A percentile compares a stretch with the other conserved stretches of the same genome.
phyloP scores from a whole-genome alignment of 768 basidiomycete species.

The Nidularia sp. region DNA sequence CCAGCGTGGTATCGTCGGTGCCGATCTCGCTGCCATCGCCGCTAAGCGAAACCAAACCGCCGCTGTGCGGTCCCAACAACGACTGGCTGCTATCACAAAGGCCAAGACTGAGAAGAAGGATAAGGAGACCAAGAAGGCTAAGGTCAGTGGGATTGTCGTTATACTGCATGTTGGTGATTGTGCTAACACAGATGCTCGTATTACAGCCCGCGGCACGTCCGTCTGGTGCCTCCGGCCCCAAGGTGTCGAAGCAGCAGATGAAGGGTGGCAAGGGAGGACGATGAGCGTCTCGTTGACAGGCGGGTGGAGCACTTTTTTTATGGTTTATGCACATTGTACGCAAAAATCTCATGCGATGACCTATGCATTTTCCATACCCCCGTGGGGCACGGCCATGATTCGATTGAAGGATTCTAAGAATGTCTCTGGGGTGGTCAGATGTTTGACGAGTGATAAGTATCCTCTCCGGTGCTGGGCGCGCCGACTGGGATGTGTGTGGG shows the following conservation, averaged over 20 bases:
- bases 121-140: conserved; percentile 88
- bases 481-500: too few species aligned
- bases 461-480: too few species aligned
- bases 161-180: not conserved
- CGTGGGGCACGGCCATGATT: too few species aligned
- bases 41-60: conserved; percentile 92
- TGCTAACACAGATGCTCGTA: conserved; percentile 3
- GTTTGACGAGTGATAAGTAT: too few species aligned
- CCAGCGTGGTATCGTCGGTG: conserved; percentile 97
- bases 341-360: conserved; percentile 19
- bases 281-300: conserved; percentile 30
- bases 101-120: conserved; percentile 97
- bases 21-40: conserved; percentile 86
- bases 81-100: conserved; percentile 84
- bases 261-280: conserved; percentile 84
- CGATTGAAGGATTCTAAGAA: too few species aligned
- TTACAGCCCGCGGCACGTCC: conserved; percentile 50
- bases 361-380: conserved; percentile 10
- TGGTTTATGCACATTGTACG: conserved; percentile 14
- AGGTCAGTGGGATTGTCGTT: conserved; percentile 40
- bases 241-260: conserved; percentile 94
- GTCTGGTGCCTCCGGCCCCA: conserved; percentile 59
- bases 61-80: conserved; percentile 75
- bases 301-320: conserved; percentile 15
- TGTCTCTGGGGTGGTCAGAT: too few species aligned